Evolutionary conservation across 2,329 filamentous ascomycete genomes (phyloP), one percentile per base, ranked within the genome.

Genomic region (Fusarium napiforme): DNA sequence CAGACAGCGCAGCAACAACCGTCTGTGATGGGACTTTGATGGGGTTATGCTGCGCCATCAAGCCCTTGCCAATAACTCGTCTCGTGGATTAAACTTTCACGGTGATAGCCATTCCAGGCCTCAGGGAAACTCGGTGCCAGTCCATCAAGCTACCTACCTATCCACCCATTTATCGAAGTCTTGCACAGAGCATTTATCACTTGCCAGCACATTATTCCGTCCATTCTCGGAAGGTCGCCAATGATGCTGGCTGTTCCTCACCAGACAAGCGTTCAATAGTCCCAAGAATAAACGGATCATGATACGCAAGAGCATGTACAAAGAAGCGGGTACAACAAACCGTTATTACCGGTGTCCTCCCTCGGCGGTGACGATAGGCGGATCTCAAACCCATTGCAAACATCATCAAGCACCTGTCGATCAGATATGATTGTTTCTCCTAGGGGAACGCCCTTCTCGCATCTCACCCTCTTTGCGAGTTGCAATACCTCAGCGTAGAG

Each of bases 351-450:
- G 37, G 45, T 62, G 64, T 62, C 68, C 50, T 62, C 36, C 67
- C 45, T 67, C 32, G 23, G 37, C 52, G 57, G 34, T 40, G 42
- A 59, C 40, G 50, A 53, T 53, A 28, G 57, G 55, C 62, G 61
- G 52, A 73, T 62, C 43, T 59, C 56, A 74, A 73, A 69, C 63
- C 57, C 63, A 69, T 76, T 67, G 66, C 67, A 76, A 77, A 75
- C 71, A 74, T 75, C 61, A 53, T 58, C 64, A 73, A 67, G 70
- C 60, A 56, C 56, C 52, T 64, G 64, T 61, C 55, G 73, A 75
- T 71, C 66, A 78, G 71, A 75, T 66, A 65, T 64, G 64, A 69
- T 69, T 75, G 69, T 77, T 77, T 78, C 71, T 68, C 47, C 39
- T 75, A 70, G 53, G 40, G 46, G 11, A 58, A 77, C 75, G n/a